Percentiles rank a stretch among this genome's conserved stretches.
Conservation (phyloP, 306 rosid genomes). For the Dryas octopetala region DNA sequence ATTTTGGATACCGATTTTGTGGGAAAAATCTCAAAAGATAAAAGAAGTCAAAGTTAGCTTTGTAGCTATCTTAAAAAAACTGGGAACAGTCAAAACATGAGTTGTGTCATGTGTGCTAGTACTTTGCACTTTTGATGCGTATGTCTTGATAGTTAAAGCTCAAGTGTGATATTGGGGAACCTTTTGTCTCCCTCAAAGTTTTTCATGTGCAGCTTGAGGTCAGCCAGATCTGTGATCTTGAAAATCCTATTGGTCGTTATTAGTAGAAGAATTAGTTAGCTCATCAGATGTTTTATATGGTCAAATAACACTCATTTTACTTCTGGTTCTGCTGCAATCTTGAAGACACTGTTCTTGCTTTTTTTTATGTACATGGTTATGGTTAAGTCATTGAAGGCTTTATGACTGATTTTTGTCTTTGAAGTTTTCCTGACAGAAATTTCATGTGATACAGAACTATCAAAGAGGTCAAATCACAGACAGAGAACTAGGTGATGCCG, state of each 20-base stretch:
- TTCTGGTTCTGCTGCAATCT: conserved; percentile 15
- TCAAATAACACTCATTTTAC: background rate
- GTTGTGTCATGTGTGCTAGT: conserved; percentile 15
- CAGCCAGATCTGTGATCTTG: conserved; percentile 3
- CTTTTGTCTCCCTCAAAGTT: background rate
- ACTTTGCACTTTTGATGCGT: background rate
- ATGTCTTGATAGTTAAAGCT: conserved; percentile 9
- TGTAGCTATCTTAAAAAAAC: background rate
- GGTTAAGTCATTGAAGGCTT: conserved; percentile 1
- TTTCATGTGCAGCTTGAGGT: background rate
- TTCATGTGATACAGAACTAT: conserved; percentile 52
- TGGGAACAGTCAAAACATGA: background rate
- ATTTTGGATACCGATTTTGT: background rate
- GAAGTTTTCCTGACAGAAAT: conserved; percentile 21
- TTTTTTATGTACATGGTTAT: conserved; percentile 6
- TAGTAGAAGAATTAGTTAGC: background rate
- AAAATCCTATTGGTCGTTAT: background rate
- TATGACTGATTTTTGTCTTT: conserved; percentile 1
- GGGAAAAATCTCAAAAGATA: background rate
- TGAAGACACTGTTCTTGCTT: background rate
- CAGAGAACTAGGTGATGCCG: conserved; percentile 41
- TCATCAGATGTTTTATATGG: conserved; percentile 10
- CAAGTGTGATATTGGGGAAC: conserved; percentile 5
- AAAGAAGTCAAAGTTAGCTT: background rate
- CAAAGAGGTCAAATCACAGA: conserved; percentile 58